Evolutionary conservation across 2,329 filamentous ascomycete species (phyloP).

Genomic region (Microsporum audouinii): DNA sequence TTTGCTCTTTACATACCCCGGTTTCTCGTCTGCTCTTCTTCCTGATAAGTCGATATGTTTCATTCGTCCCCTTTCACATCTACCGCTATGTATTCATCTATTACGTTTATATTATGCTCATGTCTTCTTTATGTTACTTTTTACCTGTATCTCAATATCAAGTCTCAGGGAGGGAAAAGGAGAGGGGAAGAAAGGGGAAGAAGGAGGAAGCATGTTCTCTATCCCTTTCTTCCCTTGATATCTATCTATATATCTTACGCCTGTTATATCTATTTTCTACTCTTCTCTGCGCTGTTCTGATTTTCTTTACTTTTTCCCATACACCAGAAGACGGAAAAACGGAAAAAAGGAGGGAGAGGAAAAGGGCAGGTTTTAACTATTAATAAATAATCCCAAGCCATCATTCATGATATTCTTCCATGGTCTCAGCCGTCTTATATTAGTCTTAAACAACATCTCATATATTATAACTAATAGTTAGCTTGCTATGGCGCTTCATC

Average conservation of each 20-base stretch:
- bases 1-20: neutral
- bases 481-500: neutral
- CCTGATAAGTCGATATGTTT: neutral
- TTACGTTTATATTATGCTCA: neutral
- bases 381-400: neutral
- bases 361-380: neutral
- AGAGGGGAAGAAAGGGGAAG: too few species aligned
- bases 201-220: neutral
- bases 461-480: neutral
- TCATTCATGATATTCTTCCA: neutral
- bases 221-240: neutral
- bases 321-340: neutral
- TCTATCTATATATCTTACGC: neutral
- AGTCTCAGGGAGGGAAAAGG: neutral
- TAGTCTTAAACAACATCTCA: neutral
- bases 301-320: neutral
- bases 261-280: neutral
- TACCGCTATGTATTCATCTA: neutral
- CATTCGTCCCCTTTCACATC: neutral
- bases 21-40: neutral
- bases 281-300: neutral
- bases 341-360: neutral
- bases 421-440: neutral
- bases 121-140: neutral
- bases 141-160: neutral